Conservation (phyloP, 2,329 filamentous ascomycete genomes). For the Coniochaeta hoffmannii region DNA sequence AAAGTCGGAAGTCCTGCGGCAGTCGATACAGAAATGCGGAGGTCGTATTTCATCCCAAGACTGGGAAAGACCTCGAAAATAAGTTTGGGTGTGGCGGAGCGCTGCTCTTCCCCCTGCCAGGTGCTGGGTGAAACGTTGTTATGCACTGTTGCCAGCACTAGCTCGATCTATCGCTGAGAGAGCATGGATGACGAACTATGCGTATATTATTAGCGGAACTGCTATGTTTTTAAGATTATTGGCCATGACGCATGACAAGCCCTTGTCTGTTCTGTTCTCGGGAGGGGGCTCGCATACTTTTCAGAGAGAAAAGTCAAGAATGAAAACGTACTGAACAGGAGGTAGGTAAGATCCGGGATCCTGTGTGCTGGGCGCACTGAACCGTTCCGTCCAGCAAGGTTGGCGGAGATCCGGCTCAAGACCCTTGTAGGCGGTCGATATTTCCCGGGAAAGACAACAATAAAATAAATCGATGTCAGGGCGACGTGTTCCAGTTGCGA, state of each 20-base stretch:
- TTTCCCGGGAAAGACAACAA: not conserved
- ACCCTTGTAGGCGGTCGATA: not conserved
- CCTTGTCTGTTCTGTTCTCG: not conserved
- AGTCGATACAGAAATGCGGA: not conserved
- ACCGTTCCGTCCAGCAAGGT: not conserved
- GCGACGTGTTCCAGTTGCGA: not conserved
- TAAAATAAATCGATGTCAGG: not conserved
- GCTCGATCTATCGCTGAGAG: not conserved
- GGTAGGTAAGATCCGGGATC: not conserved
- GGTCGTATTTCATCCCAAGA: not conserved
- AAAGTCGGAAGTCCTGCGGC: not conserved
- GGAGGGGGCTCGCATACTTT: not conserved
- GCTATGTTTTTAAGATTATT: not conserved
- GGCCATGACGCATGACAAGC: not conserved
- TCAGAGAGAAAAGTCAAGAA: not conserved
- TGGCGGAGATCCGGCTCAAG: not conserved
- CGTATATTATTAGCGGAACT: not conserved
- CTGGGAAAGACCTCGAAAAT: not conserved
- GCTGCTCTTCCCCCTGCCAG: not conserved
- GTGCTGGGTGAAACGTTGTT: slow-evolving; percentile 10
- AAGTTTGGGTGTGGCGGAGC: not conserved
- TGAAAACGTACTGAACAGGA: not conserved
- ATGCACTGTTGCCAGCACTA: slow-evolving; percentile 6
- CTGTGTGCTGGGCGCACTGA: not conserved
- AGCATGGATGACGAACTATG: not conserved